Base-by-base conservation (phyloP, 345 rosid species). In the Tarenaya hassleriana region DNA sequence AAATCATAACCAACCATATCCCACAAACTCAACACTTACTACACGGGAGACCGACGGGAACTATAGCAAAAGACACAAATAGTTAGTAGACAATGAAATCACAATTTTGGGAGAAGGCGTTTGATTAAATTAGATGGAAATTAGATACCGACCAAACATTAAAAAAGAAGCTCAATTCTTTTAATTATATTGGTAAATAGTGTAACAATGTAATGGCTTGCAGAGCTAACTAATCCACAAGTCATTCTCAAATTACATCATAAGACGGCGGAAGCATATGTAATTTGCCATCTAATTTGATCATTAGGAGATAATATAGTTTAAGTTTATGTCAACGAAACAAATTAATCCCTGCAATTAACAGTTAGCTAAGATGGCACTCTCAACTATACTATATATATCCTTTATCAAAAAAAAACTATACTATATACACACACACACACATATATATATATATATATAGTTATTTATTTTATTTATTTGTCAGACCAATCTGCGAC, bases 321-420 rank as follows among this genome's bases (percentile, higher is more conserved):
- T 13, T 47, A 47, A 3, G 2, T 21, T 41, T 0, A 1, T 11
- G 60, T 66, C 61, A 53, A 66, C 33, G 16, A 18, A 31, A 17
- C 41, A 56, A 38, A 46, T 47, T 52, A 58, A 60, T 41, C 49
- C 58, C 64, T 59, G 47, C 64, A 58, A 58, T 59, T 16, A 34
- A n/a, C n/a, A 59, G 60, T 66, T 66, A 66, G 70, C 58, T 66
- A 64, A 66, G 52, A 59, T 39, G 70, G 46, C 65, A 59, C 65
- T 66, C 61, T 66, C 70, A 59, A 35, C 37, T 16, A 7, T 31
- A 40, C 39, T n/a, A 42, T 50, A 6, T 24, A 18, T 49, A n/a
- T 49, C 39, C 57, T 64, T 31, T 31, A 6, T 48, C 39, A 2
- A 13, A 55, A 55, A n/a, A n/a, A n/a, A n/a, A n/a, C n/a, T n/a